These are phyloP conservation scores for Paramecium tetraurelia DNA, from an alignment of 73 alveolate species.

Conservation along the genomic window DNA sequence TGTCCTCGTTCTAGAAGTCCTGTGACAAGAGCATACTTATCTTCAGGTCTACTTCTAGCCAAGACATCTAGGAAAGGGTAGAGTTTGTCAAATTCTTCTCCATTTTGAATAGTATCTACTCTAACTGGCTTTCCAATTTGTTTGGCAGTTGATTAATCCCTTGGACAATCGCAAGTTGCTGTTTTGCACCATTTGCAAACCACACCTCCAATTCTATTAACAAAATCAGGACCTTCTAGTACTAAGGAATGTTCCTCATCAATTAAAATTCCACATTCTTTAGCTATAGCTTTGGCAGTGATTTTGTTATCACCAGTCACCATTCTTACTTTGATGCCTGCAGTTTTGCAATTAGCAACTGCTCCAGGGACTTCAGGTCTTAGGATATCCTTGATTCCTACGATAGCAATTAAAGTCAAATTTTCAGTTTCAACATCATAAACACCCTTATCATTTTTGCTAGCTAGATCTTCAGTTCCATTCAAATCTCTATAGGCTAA, in stretches of 20 bases:
- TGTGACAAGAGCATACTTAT: slow-evolving; percentile 86
- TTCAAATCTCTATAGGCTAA: slow-evolving; percentile 64
- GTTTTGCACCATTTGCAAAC: slow-evolving; percentile 73
- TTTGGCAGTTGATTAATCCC: slow-evolving; percentile 54
- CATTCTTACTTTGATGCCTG: slow-evolving; percentile 92
- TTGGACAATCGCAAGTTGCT: slow-evolving; percentile 51
- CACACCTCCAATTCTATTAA: slow-evolving; percentile 82
- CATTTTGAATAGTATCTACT: slow-evolving; percentile 53
- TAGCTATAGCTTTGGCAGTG: slow-evolving; percentile 89
- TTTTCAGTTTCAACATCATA: slow-evolving; percentile 71
- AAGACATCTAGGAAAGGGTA: slow-evolving; percentile 76
- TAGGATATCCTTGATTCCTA: slow-evolving; percentile 83
- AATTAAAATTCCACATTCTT: slow-evolving; percentile 77
- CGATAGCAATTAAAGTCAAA: slow-evolving; percentile 69
- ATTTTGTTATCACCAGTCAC: slow-evolving; percentile 90
- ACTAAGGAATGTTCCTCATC: slow-evolving; percentile 20
- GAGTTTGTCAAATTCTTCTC: slow-evolving; percentile 60
- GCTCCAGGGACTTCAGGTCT: slow-evolving; percentile 87
- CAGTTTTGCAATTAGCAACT: slow-evolving; percentile 77
- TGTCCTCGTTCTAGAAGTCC: slow-evolving; percentile 85
- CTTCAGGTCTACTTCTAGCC: slow-evolving; percentile 93
- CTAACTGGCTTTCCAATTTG: slow-evolving; percentile 28
- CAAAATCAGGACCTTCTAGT: slow-evolving; percentile 79
- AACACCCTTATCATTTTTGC: slow-evolving; percentile 65
- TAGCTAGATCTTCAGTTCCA: slow-evolving; percentile 60